phyloP scores from a whole-genome alignment of 78 protist species.

The Protostelium mycophagum region DNA sequence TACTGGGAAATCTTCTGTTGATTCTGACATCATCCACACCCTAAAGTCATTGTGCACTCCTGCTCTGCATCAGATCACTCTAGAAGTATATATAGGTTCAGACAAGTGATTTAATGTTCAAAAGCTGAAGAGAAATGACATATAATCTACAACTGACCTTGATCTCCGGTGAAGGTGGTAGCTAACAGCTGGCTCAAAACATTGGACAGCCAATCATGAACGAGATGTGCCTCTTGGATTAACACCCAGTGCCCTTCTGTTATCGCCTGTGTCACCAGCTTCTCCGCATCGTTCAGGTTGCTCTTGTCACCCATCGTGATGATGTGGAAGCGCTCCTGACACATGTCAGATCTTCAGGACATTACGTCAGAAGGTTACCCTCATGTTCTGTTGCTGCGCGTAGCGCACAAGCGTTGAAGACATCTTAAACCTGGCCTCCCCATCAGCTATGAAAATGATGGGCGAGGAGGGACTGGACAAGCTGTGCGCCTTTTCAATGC shows the following conservation, averaged over 20 bases:
- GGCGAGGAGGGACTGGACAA: background rate
- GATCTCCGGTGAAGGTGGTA: background rate
- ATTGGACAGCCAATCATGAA: background rate
- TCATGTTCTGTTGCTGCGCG: background rate
- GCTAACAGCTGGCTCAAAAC: background rate
- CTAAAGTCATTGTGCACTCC: background rate
- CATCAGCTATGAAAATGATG: background rate
- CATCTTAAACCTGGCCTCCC: background rate
- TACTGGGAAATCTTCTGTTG: background rate
- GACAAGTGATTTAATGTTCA: too few relatives aligned
- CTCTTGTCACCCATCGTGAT: background rate
- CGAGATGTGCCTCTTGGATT: background rate
- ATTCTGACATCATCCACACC: background rate
- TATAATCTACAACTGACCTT: background rate
- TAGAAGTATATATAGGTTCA: too few relatives aligned
- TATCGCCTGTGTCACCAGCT: background rate
- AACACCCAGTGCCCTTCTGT: background rate
- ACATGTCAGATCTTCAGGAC: background rate
- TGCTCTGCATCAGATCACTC: background rate
- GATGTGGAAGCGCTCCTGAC: background rate
- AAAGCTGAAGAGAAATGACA: too few relatives aligned
- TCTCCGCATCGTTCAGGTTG: background rate
- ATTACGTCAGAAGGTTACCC: background rate
- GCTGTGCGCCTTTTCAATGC: background rate
- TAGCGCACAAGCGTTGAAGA: background rate